These are phyloP conservation scores for Melampsora americana DNA, from an alignment of 1,284 basidiomycete species.

Conservation along the genomic window DNA sequence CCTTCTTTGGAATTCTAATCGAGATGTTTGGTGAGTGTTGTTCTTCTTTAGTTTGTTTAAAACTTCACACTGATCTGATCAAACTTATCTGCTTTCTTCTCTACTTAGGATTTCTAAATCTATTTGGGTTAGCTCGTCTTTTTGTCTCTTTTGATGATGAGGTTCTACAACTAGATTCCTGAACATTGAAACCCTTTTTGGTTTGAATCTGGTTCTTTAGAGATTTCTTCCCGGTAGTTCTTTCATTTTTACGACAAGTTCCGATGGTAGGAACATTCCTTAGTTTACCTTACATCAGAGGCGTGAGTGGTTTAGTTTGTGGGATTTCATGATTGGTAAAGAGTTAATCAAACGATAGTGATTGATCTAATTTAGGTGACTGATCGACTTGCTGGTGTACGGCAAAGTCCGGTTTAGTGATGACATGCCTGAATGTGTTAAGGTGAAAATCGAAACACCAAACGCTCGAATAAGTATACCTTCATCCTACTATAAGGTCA, in stretches of 20 bases:
- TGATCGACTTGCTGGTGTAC: conserved; percentile 56
- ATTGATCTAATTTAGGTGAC: conserved; percentile 50
- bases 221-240: conserved; percentile 97
- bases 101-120: conserved; percentile 72
- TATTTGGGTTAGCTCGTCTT: conserved; percentile 77
- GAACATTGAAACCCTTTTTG: too few species aligned
- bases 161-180: background rate
- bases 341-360: too few species aligned
- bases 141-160: background rate
- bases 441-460: too few species aligned
- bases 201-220: conserved; percentile 59
- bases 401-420: conserved; percentile 55
- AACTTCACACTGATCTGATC: background rate
- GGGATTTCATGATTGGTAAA: background rate
- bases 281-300: conserved; percentile 65
- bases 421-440: background rate
- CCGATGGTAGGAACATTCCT: conserved; percentile 86
- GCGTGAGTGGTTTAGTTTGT: conserved; percentile 50
- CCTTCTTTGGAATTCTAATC: conserved; percentile 85
- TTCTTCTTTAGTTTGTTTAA: conserved; percentile 84
- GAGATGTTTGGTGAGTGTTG: conserved; percentile 96
- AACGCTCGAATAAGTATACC: too few species aligned
- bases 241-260: conserved; percentile 90
- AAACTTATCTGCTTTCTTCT: background rate
- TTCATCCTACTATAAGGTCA: too few species aligned